Evolutionary conservation across 257 asterid species (phyloP).

Genomic region (Solanum tacnaense): DNA sequence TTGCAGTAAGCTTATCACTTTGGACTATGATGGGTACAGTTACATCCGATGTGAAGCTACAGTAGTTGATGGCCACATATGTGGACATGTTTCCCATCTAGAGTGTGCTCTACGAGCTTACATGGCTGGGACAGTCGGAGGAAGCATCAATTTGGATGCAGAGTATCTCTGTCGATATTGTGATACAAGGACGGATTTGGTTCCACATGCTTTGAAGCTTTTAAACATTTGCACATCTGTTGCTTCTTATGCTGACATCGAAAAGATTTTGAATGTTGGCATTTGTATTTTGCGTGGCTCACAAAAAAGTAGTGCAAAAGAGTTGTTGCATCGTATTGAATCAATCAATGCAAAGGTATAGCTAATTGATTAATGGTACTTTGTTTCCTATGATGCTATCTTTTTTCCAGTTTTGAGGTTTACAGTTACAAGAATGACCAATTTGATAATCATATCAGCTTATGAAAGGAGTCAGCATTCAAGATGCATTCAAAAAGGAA

Average conservation of each 20-base stretch:
- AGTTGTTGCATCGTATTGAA: constrained; percentile 41
- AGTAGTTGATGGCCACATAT: constrained; percentile 23
- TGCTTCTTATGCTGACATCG: constrained; percentile 31
- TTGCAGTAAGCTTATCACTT: constrained; percentile 38
- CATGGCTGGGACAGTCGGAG: constrained; percentile 78
- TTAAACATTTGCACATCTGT: constrained; percentile 31
- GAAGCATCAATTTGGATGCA: constrained; percentile 64
- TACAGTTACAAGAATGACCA: neutral
- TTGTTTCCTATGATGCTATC: neutral
- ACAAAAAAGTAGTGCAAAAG: constrained; percentile 29
- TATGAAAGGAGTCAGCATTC: neutral
- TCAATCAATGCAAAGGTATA: constrained; percentile 52
- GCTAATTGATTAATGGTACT: neutral
- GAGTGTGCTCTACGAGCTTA: constrained; percentile 73
- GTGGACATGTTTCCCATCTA: constrained; percentile 75
- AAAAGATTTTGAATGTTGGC: constrained; percentile 41
- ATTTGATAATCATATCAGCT: neutral
- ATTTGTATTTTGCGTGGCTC: constrained; percentile 42
- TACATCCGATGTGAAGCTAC: constrained; percentile 53
- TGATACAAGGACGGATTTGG: constrained; percentile 62
- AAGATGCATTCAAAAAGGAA: neutral
- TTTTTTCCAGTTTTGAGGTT: neutral
- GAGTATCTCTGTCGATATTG: constrained; percentile 82
- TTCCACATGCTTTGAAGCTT: constrained; percentile 42
- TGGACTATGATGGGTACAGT: constrained; percentile 21